A percentile compares a stretch with the other conserved stretches of the same genome.
phyloP scores from a whole-genome alignment of 768 basidiomycete species.

The Coprinellus micaceus region DNA sequence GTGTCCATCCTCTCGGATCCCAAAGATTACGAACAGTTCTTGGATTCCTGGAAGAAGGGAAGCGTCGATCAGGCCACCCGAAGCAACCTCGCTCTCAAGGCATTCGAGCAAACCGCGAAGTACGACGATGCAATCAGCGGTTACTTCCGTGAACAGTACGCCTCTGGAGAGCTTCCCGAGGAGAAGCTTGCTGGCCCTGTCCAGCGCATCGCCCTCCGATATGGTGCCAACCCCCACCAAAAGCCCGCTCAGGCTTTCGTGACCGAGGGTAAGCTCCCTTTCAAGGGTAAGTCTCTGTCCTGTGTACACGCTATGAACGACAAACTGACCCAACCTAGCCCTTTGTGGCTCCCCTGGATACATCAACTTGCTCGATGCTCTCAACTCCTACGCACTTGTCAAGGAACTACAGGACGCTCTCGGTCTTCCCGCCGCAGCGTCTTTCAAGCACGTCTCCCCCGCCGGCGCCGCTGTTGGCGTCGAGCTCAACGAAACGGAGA shows the following conservation, averaged over 20 bases:
- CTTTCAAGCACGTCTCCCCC: slow-evolving; percentile 99
- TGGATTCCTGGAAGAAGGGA: slow-evolving; percentile 73
- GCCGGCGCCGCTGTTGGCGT: slow-evolving; percentile 95
- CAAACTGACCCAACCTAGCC: too few species aligned
- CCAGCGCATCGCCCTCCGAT: slow-evolving; percentile 83
- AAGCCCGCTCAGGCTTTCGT: slow-evolving; percentile 98
- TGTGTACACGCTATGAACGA: slow-evolving; percentile 4
- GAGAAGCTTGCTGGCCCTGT: slow-evolving; percentile 65
- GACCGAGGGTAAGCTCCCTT: slow-evolving; percentile 81
- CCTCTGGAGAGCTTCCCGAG: slow-evolving; percentile 64
- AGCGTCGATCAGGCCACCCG: slow-evolving; percentile 68
- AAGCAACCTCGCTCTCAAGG: slow-evolving; percentile 87
- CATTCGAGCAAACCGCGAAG: slow-evolving; percentile 92
- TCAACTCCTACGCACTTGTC: slow-evolving; percentile 95
- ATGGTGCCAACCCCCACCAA: slow-evolving; percentile 98
- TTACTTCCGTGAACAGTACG: slow-evolving; percentile 96
- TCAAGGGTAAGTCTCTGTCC: slow-evolving; percentile 63
- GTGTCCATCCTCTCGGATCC: slow-evolving; percentile 89
- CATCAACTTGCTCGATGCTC: slow-evolving; percentile 95
- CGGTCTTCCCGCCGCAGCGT: slow-evolving; percentile 89
- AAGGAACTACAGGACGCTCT: slow-evolving; percentile 89
- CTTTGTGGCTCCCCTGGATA: slow-evolving; percentile 94
- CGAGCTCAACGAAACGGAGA: slow-evolving; percentile 76
- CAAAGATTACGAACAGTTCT: slow-evolving; percentile 78
- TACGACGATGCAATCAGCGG: slow-evolving; percentile 96